phyloP scores from a whole-genome alignment of 495 filamentous ascomycete genomes.

The Penicillium coffeae region DNA sequence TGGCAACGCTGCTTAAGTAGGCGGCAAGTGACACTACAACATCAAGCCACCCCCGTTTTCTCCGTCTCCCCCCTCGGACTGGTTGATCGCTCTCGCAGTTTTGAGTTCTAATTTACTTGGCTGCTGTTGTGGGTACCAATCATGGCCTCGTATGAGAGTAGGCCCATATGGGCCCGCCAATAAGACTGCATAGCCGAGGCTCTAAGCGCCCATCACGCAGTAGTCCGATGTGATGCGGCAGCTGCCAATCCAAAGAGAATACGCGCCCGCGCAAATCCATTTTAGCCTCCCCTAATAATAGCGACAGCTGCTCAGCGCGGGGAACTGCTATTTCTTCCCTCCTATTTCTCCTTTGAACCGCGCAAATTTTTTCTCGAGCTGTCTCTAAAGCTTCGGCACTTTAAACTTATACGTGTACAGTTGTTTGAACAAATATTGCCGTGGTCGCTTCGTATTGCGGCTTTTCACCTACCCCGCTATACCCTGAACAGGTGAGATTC shows the following conservation, averaged over 20 bases:
- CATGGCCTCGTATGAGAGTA: background rate
- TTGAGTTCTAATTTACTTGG: slow-evolving; percentile 4
- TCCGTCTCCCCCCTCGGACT: background rate
- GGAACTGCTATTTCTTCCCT: slow-evolving; percentile 5
- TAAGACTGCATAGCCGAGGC: slow-evolving; percentile 6
- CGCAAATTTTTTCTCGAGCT: background rate
- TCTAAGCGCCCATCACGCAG: slow-evolving; percentile 22
- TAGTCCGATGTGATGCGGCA: slow-evolving; percentile 19
- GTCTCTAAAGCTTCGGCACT: background rate
- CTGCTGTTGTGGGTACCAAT: slow-evolving; percentile 13
- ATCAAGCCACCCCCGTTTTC: background rate
- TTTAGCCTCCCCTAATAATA: slow-evolving; percentile 16
- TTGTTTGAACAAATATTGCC: too few relatives aligned
- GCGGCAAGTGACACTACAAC: too few relatives aligned
- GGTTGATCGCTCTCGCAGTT: background rate
- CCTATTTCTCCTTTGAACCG: background rate
- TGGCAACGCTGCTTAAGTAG: too few relatives aligned
- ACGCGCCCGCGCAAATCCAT: background rate
- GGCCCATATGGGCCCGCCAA: slow-evolving; percentile 6
- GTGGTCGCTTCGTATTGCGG: too few relatives aligned
- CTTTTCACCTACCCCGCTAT: too few relatives aligned
- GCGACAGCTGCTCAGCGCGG: slow-evolving; percentile 9
- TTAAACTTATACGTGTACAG: background rate
- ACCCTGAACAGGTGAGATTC: too few relatives aligned
- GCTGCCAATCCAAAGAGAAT: slow-evolving; percentile 5